Evolutionary conservation across 2,329 filamentous ascomycete genomes (phyloP).

Genomic region (Colletotrichum aenigma): DNA sequence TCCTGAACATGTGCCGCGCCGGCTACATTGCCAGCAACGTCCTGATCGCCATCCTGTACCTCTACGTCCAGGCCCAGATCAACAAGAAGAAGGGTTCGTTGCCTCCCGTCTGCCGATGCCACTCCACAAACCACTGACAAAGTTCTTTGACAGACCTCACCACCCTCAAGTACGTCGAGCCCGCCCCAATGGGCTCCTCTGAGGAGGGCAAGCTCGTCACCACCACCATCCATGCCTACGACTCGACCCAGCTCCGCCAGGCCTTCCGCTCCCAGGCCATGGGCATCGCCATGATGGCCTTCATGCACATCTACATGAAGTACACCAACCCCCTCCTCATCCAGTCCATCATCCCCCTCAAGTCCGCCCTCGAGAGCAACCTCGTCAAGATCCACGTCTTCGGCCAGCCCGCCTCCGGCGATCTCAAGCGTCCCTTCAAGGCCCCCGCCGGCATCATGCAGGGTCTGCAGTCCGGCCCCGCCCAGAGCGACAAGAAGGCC

Average conservation of each 20-base stretch:
- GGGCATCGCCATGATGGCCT: slow-evolving; percentile 96
- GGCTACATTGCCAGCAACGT: slow-evolving; percentile 69
- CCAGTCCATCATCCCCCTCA: slow-evolving; percentile 97
- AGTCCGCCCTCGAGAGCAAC: slow-evolving; percentile 94
- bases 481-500: slow-evolving; percentile 92
- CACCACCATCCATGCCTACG: slow-evolving; percentile 96
- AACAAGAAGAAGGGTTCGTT: slow-evolving; percentile 94
- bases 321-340: slow-evolving; percentile 99
- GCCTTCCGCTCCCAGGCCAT: slow-evolving; percentile 91
- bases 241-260: slow-evolving; percentile 81
- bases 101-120: background rate
- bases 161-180: slow-evolving; percentile 98
- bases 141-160: slow-evolving; percentile 73
- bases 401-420: slow-evolving; percentile 83
- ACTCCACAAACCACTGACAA: background rate
- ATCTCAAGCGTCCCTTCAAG: slow-evolving; percentile 97
- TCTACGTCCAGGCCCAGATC: slow-evolving; percentile 84
- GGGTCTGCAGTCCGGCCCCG: slow-evolving; percentile 72
- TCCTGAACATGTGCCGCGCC: slow-evolving; percentile 61
- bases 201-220: slow-evolving; percentile 97
- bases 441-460: slow-evolving; percentile 80
- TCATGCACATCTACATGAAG: slow-evolving; percentile 99
- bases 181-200: slow-evolving; percentile 86
- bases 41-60: slow-evolving; percentile 82
- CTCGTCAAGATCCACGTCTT: slow-evolving; percentile 94